Evolutionary conservation across 768 basidiomycete species (phyloP), one percentile per base, ranked within the genome.

Genomic region (Lentinula lateritia): DNA sequence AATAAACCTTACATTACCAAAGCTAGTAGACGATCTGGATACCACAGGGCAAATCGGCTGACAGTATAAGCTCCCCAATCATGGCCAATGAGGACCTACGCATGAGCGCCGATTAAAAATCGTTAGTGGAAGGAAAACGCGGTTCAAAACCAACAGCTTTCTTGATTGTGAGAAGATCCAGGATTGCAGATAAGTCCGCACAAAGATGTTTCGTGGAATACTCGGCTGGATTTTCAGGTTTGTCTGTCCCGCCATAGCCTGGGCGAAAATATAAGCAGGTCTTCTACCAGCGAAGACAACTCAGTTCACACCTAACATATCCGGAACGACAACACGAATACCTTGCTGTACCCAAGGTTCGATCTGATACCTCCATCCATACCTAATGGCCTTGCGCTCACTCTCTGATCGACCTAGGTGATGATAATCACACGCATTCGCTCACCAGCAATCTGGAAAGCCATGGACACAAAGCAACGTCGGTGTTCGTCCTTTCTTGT

Each of bases 381-480:
- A 90, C 85, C 85, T 86, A 50, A 32, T 23, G 10, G 8, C 36
- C 13, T n/a, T n/a, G 23, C n/a, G 42, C 42, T 16, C n/a, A n/a
- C 16, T n/a, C 16, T n/a, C 23, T 18, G 46, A 39, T 53, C 2
- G 0, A 39, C 6, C n/a, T 18, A 8, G 15, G 13, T 53, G 8
- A 9, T 52, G 18, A 32, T 16, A 35, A 32, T 6, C 28, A 23
- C 34, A 7, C 12, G 9, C 10, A n/a, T 35, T 53, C 35, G 53
- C 53, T 46, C 36, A 78, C 80, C 78, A 80, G 38, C 77, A 70
- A 68, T 93, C 92, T 13, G 92, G 91, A 69, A 93, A 92, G 1
- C 92, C 91, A 68, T 93, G 92, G 16, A 92, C 64, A 68, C 87
- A 88, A n/a, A 92, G 76, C 6, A 93, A 64, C 2, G 89, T 85